These are phyloP conservation scores for Oryza officinalis DNA, from an alignment of 176 grass and related monocot genomes.

Conservation along the genomic window DNA sequence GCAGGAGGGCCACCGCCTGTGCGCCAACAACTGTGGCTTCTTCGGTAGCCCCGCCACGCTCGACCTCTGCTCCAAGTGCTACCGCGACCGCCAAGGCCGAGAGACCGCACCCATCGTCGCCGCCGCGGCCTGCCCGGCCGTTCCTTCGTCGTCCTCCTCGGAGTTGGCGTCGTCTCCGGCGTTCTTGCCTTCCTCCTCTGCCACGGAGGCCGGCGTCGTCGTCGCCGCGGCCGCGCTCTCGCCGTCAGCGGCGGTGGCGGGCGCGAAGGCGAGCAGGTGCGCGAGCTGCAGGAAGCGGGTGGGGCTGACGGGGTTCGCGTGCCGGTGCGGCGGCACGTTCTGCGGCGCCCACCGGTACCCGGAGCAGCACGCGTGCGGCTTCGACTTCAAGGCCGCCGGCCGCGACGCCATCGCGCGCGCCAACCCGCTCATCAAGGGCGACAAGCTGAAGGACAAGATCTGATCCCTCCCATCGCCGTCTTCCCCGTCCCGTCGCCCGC, in stretches of 20 bases:
- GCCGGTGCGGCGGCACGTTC: slow-evolving; percentile 47
- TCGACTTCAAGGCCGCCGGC: slow-evolving; percentile 50
- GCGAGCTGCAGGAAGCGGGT: slow-evolving; percentile 44
- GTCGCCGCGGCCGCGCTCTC: neutral
- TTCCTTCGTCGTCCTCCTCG: neutral
- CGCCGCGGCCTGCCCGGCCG: neutral
- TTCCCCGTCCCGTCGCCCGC: neutral
- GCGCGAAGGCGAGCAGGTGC: neutral
- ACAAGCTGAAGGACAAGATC: slow-evolving; percentile 47
- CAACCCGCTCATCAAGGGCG: slow-evolving; percentile 48
- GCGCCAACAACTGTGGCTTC: slow-evolving; percentile 48
- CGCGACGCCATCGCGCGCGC: slow-evolving; percentile 47
- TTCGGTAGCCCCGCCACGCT: slow-evolving; percentile 47
- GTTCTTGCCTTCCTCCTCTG: neutral
- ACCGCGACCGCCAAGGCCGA: slow-evolving; percentile 14
- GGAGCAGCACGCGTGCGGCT: slow-evolving; percentile 46
- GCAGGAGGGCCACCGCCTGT: slow-evolving; percentile 48
- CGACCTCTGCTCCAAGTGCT: slow-evolving; percentile 58
- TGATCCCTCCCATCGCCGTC: neutral
- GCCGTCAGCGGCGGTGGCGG: neutral
- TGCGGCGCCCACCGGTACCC: slow-evolving; percentile 50
- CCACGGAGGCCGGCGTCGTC: neutral
- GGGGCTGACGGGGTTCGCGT: slow-evolving; percentile 41
- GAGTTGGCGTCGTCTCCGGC: neutral
- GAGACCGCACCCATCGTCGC: neutral